Base-by-base conservation (phyloP, 2,329 filamentous ascomycete species). In the Xenoacremonium recifei region DNA sequence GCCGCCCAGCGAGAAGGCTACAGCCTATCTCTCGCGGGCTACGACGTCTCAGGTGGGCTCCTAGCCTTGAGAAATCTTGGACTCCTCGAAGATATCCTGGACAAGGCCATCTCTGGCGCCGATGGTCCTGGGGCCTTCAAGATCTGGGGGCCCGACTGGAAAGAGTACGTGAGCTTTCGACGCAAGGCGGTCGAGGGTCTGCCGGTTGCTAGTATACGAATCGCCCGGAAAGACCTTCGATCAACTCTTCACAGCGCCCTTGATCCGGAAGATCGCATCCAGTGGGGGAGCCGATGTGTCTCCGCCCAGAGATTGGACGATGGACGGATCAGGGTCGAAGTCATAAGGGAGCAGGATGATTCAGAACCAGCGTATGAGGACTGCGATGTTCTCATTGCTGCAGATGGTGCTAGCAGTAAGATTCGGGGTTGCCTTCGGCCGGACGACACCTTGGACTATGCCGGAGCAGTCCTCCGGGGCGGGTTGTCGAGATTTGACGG, bases 391-490 rank as follows among this genome's bases (percentile, higher is more conserved):
- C 59, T 76, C 6, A 57, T 76, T 25, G 70, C 63, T 1, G 70
- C 72, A 0, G 73, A 76, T 44, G 73, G 72, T 0, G 62, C 68
- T 0, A 62, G 54, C 15, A 73, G 69, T 47, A 70, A 64, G 42
- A 55, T 75, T 3, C 55, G 73, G 23, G 50, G 53, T 11, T 46
- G 30, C 7, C 46, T 75, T 5, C 58, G 71, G 15, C 70, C 70
- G 7, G 44, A 61, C 6, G 68, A 74, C 39, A 52, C 39, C 2
- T 58, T 74, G 2, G 25, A 63, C 12, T 73, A 66, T 48, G 57
- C 64, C 2, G 70, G 71, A 0, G 64, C 65, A 3, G 58, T 70
- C 4, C 57, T 65, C 15, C 57, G 70, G 25, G 63, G 58, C 2
- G 72, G 69, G 1, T 59, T 61, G 5, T 59, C 71, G 1, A 55